Percentiles rank a stretch among this genome's conserved stretches.
These are phyloP conservation scores for Colletotrichum sp. DNA, from an alignment of 2,329 filamentous ascomycete genomes.

Conservation along the genomic window DNA sequence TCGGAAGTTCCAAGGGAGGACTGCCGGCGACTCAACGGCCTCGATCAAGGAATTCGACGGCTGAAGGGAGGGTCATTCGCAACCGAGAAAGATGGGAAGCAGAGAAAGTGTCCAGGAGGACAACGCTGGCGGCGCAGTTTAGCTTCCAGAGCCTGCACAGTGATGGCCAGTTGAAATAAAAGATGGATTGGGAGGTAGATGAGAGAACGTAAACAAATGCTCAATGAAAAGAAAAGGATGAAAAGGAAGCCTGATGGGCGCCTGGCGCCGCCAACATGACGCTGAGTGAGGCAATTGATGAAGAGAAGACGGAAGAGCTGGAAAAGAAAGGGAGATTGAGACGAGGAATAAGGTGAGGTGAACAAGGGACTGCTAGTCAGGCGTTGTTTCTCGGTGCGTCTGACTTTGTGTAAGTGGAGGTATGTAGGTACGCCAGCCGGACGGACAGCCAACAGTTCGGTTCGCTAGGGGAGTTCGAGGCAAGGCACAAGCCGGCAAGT, in stretches of 20 bases:
- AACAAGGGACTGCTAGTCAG: not conserved
- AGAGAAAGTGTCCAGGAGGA: not conserved
- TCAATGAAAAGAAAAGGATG: not conserved
- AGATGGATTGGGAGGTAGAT: not conserved
- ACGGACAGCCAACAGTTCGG: not conserved
- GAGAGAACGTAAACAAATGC: not conserved
- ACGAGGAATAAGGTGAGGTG: not conserved
- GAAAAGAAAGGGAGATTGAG: not conserved
- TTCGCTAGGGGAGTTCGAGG: not conserved
- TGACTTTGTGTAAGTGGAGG: not conserved
- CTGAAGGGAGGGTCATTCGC: not conserved
- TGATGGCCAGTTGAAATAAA: not conserved
- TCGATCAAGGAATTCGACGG: not conserved
- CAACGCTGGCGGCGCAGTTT: not conserved
- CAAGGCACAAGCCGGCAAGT: not conserved
- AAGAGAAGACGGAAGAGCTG: not conserved
- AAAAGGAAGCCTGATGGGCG: not conserved
- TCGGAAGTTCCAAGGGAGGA: not conserved
- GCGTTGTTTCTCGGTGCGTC: not conserved
- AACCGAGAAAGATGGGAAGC: not conserved
- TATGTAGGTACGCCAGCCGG: not conserved
- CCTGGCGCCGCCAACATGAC: constrained; percentile 14
- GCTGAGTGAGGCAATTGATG: not conserved
- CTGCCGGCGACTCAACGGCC: not conserved
- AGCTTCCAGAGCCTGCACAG: constrained; percentile 1